Evolutionary conservation across 1,284 basidiomycete species (phyloP).

Genomic region (Leccinum pachyderme): DNA sequence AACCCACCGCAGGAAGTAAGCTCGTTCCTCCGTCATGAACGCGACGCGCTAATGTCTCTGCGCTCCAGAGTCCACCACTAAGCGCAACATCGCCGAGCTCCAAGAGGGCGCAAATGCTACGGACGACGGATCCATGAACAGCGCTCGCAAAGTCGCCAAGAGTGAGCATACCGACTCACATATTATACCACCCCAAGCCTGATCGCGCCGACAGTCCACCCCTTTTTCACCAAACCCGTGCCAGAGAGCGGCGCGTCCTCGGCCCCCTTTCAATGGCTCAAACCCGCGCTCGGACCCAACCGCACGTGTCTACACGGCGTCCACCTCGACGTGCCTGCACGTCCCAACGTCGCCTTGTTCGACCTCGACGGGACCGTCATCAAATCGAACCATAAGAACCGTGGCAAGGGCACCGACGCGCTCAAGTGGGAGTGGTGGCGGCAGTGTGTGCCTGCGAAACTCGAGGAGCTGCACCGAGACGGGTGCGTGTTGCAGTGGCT

Average conservation of each 20-base stretch:
- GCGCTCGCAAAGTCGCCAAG: slow-evolving; percentile 24
- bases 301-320: slow-evolving; percentile 63
- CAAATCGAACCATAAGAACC: slow-evolving; percentile 50
- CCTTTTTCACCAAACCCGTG: slow-evolving; percentile 35
- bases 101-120: slow-evolving; percentile 15
- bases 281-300: slow-evolving; percentile 50
- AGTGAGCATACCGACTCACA: slow-evolving; percentile 17
- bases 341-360: slow-evolving; percentile 70
- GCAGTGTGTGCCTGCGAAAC: slow-evolving; percentile 56
- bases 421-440: slow-evolving; percentile 81
- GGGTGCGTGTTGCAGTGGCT: slow-evolving; percentile 47
- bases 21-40: slow-evolving; percentile 1
- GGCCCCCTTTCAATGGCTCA: slow-evolving; percentile 53
- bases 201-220: slow-evolving; percentile 34
- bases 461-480: slow-evolving; percentile 57
- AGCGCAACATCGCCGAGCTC: slow-evolving; percentile 20
- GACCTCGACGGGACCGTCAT: slow-evolving; percentile 91
- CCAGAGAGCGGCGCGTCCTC: slow-evolving; percentile 12
- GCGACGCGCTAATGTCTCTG: slow-evolving; percentile 4
- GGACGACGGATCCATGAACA: slow-evolving; percentile 18
- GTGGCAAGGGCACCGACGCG: slow-evolving; percentile 38
- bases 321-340: slow-evolving; percentile 49
- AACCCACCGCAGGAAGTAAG: slow-evolving; percentile 9
- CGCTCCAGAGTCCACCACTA: slow-evolving; percentile 13
- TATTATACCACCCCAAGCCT: neutral